Evolutionary conservation across 2,329 filamentous ascomycete genomes (phyloP).

Genomic region (Fusarium mexicanum): DNA sequence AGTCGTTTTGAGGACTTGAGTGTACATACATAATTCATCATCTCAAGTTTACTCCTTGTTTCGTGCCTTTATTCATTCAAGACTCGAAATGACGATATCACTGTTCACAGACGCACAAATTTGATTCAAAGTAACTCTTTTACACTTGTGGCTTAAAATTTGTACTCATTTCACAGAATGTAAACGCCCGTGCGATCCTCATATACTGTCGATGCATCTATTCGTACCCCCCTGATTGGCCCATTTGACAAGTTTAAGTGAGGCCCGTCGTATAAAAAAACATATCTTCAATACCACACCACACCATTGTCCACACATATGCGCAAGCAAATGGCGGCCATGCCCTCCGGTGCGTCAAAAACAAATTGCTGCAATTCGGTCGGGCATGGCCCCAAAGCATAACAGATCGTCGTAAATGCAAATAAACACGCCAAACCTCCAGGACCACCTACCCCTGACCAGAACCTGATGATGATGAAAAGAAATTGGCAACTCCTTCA

Average conservation of each 20-base stretch:
- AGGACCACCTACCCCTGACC: slow-evolving; percentile 30
- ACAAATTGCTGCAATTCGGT: neutral
- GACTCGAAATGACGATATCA: neutral
- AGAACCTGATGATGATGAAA: slow-evolving; percentile 37
- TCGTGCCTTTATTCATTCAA: neutral
- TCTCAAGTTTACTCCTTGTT: neutral
- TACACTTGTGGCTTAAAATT: neutral
- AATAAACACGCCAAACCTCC: slow-evolving; percentile 35
- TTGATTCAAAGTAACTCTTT: neutral
- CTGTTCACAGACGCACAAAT: neutral
- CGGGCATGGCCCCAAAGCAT: neutral
- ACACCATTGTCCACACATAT: neutral
- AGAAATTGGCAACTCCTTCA: slow-evolving; percentile 38
- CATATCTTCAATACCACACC: neutral
- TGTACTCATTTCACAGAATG: slow-evolving; percentile 13
- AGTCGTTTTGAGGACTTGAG: neutral
- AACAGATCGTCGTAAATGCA: slow-evolving; percentile 31
- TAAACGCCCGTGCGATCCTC: slow-evolving; percentile 17
- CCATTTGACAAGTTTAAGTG: slow-evolving; percentile 1
- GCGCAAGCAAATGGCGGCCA: slow-evolving; percentile 2
- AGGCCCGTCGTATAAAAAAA: neutral
- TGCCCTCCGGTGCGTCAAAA: neutral
- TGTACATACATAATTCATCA: neutral
- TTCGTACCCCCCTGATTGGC: slow-evolving; percentile 6
- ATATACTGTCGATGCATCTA: slow-evolving; percentile 32